A percentile compares a stretch with the other conserved stretches of the same genome.
Evolutionary conservation across 257 asterid species (phyloP).

Genomic region (Salvia hispanica): DNA sequence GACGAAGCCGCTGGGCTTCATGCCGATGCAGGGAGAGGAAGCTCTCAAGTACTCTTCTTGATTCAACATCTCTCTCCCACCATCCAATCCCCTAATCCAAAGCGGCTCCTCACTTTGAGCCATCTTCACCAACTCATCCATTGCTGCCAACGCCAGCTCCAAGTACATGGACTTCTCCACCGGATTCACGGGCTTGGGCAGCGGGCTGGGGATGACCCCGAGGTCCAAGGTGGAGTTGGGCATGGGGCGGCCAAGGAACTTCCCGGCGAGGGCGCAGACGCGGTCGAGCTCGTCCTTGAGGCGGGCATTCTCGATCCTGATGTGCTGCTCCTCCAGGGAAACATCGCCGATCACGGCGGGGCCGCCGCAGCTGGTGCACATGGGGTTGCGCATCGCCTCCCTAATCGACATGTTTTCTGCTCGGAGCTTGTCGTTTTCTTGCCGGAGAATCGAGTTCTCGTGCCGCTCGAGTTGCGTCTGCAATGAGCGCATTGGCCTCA

Average conservation of each 20-base stretch:
- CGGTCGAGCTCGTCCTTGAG: slow-evolving; percentile 68
- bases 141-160: slow-evolving; percentile 83
- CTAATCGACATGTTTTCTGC: slow-evolving; percentile 58
- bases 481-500: too few species aligned
- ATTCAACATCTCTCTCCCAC: slow-evolving; percentile 55
- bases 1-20: slow-evolving; percentile 49
- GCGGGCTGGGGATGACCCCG: slow-evolving; percentile 51
- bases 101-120: slow-evolving; percentile 79
- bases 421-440: slow-evolving; percentile 62
- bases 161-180: slow-evolving; percentile 72
- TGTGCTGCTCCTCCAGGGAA: slow-evolving; percentile 62
- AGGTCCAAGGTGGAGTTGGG: slow-evolving; percentile 74
- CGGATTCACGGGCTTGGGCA: slow-evolving; percentile 22
- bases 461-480: slow-evolving; percentile 68
- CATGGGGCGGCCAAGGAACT: slow-evolving; percentile 55
- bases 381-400: slow-evolving; percentile 60
- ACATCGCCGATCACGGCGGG: slow-evolving; percentile 58
- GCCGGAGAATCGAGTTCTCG: slow-evolving; percentile 54
- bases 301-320: slow-evolving; percentile 58
- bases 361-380: slow-evolving; percentile 66
- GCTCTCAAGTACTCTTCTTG: slow-evolving; percentile 45
- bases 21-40: slow-evolving; percentile 47
- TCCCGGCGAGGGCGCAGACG: slow-evolving; percentile 49
- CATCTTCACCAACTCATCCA: slow-evolving; percentile 82
- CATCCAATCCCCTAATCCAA: slow-evolving; percentile 69